Percentiles rank a stretch among this genome's conserved stretches.
Evolutionary conservation across 345 rosid genomes (phyloP).

Genomic region (Populus simonii): DNA sequence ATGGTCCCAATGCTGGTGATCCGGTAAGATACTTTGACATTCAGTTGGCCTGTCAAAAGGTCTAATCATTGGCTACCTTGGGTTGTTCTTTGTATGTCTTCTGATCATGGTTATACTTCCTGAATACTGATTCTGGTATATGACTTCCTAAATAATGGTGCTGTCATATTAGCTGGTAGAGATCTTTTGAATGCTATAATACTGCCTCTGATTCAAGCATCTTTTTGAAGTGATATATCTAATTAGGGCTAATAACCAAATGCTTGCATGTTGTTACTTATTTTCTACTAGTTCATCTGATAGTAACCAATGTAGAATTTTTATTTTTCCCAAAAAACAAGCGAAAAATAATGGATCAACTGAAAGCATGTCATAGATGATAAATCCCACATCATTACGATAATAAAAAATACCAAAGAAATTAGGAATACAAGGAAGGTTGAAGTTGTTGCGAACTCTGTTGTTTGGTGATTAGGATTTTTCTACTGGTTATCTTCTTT

Average conservation of each 20-base stretch:
- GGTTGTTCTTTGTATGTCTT: neutral
- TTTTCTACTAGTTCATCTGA: neutral
- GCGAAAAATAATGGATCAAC: neutral
- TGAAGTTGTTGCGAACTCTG: neutral
- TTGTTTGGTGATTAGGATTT: neutral
- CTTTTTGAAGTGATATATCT: neutral
- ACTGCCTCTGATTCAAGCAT: neutral
- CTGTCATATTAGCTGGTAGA: neutral
- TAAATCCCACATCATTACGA: no score
- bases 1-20: constrained; percentile 87
- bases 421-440: neutral
- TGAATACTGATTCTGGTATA: neutral
- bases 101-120: neutral
- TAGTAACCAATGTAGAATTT: neutral
- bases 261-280: neutral
- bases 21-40: constrained; percentile 41
- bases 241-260: neutral
- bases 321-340: neutral
- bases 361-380: neutral
- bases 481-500: no score
- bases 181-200: neutral
- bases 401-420: neutral
- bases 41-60: neutral
- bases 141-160: neutral
- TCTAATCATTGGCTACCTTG: neutral